Base-by-base conservation (phyloP, 2,329 filamentous ascomycete species). In the Colletotrichum magnum region DNA sequence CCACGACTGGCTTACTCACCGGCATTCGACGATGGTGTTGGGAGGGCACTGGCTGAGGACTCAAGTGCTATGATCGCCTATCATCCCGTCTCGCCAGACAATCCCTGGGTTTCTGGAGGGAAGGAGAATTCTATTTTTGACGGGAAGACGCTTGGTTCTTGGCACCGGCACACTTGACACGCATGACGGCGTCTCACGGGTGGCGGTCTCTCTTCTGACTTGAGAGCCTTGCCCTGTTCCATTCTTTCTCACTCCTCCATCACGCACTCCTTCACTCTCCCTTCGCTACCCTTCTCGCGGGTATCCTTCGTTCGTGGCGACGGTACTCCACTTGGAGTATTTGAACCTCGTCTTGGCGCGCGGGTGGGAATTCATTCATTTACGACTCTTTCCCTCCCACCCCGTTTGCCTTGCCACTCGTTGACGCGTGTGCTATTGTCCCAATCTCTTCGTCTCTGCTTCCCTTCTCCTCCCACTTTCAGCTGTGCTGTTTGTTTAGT, bases 41-140 rank as follows among this genome's bases (percentile, higher is more conserved):
- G 9, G 32, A 9, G 32, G 32, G 32, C 32, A 50, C 10, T 13
- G n/a, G 7, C 28, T 21, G 47, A n/a, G 32, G 28, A 26, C 28
- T 24, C 21, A 39, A 15, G 39, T 18, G 56, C 32, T 41, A 32
- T 43, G 12, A 36, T 16, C 16, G 18, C 56, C 66, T 47, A 69
- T 69, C 66, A 66, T 47, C 56, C 66, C 62, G 45, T 61, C 15
- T 57, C 41, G 16, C 13, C 18, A 16, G 52, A 39, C 16, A 32
- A 36, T 36, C 50, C 32, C 56, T 39, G 45, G 10, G 32, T 36
- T 36, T 36, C 32, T 36, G 32, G 32, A 36, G 32, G n/a, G n/a
- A 21, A 26, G 56, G 7, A 12, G 36, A 50, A 32, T 69, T 69
- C 67, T 69, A 69, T 69, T 69, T 66, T 69, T 60, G 67, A 65